Conservation (phyloP, 164 flowering plant species). For the Vitis cinerea region DNA sequence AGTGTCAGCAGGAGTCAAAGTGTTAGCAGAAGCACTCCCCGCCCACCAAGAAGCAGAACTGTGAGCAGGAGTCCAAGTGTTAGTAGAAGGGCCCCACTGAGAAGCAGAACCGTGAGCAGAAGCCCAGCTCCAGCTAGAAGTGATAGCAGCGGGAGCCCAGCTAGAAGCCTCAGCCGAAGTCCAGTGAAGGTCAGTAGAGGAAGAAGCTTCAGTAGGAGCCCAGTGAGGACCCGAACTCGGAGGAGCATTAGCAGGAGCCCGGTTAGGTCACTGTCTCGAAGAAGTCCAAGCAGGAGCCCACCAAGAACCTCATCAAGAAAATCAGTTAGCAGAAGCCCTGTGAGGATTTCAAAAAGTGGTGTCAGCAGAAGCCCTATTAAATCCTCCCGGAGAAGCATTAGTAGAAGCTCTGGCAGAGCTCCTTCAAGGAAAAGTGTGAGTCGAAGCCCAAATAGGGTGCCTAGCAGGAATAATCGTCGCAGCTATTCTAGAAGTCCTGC, state of each 20-base stretch:
- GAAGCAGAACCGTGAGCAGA: constrained; percentile 44
- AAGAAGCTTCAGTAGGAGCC: constrained; percentile 50
- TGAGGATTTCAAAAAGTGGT: constrained; percentile 23
- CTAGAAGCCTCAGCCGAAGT: constrained; percentile 46
- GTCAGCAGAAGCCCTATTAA: constrained; percentile 45
- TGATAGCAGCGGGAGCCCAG: constrained; percentile 48
- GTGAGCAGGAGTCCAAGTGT: constrained; percentile 53
- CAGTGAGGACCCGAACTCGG: constrained; percentile 23
- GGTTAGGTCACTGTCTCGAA: constrained; percentile 24
- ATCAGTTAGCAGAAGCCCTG: constrained; percentile 38
- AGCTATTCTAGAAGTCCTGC: constrained; percentile 71
- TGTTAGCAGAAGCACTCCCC: constrained; percentile 39
- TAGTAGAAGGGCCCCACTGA: constrained; percentile 27
- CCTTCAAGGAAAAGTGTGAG: constrained; percentile 49
- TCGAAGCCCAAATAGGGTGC: constrained; percentile 58
- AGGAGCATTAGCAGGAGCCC: constrained; percentile 51
- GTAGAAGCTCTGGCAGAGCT: constrained; percentile 50
- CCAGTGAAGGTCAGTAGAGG: constrained; percentile 37
- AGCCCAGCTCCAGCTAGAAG: constrained; percentile 60
- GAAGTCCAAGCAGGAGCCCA: constrained; percentile 46
- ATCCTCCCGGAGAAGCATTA: constrained; percentile 39
- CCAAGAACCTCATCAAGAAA: constrained; percentile 34
- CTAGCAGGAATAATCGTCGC: constrained; percentile 50
- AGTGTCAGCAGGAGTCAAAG: constrained; percentile 53
- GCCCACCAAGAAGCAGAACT: constrained; percentile 39